A percentile compares a stretch with the other conserved stretches of the same genome.
Conservation (phyloP, 1,139 yeast species). For the Geotrichum reessii region DNA sequence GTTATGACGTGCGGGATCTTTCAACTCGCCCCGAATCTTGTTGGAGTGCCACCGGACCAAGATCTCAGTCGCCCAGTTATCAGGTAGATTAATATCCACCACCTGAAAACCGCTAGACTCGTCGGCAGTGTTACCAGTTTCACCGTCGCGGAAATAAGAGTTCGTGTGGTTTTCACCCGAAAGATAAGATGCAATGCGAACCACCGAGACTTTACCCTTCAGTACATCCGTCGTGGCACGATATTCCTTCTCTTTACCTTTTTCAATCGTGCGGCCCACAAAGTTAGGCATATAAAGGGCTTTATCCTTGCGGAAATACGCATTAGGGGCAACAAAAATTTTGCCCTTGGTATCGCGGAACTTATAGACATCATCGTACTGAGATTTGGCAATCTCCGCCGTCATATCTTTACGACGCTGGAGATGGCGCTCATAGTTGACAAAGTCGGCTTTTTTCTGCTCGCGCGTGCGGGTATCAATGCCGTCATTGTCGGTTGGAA, state of each 20-base stretch:
- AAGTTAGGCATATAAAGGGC: slow-evolving; percentile 85
- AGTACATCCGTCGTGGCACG: slow-evolving; percentile 43
- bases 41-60: slow-evolving; percentile 46
- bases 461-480: slow-evolving; percentile 35
- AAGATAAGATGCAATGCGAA: slow-evolving; percentile 61
- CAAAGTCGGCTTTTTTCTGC: slow-evolving; percentile 42
- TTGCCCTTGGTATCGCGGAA: slow-evolving; percentile 79
- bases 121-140: slow-evolving; percentile 19
- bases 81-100: slow-evolving; percentile 69
- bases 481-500: slow-evolving; percentile 35
- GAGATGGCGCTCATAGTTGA: slow-evolving; percentile 42
- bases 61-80: slow-evolving; percentile 60
- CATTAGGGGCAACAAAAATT: slow-evolving; percentile 71
- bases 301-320: slow-evolving; percentile 68
- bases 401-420: slow-evolving; percentile 33
- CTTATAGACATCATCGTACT: slow-evolving; percentile 75
- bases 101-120: slow-evolving; percentile 49
- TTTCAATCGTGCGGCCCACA: slow-evolving; percentile 48
- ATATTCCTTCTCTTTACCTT: slow-evolving; percentile 30
- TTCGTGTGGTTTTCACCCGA: slow-evolving; percentile 68
- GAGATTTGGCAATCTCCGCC: slow-evolving; percentile 75
- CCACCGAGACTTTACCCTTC: slow-evolving; percentile 53
- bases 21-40: slow-evolving; percentile 44
- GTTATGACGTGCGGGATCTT: slow-evolving; percentile 43
- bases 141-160: slow-evolving; percentile 46